These are phyloP conservation scores for Aspergillus ustus DNA, from an alignment of 2,329 filamentous ascomycete species.

Conservation along the genomic window DNA sequence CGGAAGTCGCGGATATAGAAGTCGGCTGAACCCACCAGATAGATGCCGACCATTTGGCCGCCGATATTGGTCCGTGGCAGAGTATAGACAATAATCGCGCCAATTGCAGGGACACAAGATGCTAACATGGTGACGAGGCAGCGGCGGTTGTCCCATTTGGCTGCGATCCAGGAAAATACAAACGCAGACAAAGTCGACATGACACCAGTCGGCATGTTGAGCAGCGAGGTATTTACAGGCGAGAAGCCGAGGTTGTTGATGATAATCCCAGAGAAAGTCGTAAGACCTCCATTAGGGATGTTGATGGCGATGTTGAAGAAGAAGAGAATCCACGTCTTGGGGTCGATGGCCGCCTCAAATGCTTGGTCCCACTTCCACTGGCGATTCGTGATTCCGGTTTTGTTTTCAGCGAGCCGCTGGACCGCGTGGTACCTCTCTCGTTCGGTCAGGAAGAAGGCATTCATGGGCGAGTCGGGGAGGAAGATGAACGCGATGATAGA, in stretches of 20 bases:
- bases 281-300: conserved; percentile 44
- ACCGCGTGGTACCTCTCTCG: conserved; percentile 58
- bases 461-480: conserved; percentile 48
- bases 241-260: conserved; percentile 46
- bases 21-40: conserved; percentile 30
- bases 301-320: conserved; percentile 40
- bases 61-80: conserved; percentile 39
- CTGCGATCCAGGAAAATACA: conserved; percentile 35
- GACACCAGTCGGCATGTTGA: conserved; percentile 43
- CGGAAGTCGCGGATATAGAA: not conserved
- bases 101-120: conserved; percentile 36
- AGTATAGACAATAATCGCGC: conserved; percentile 35
- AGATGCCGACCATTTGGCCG: conserved; percentile 47
- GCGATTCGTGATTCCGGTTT: conserved; percentile 42
- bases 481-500: conserved; percentile 52
- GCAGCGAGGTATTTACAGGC: conserved; percentile 38
- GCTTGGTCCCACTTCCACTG: conserved; percentile 37
- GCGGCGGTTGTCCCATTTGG: conserved; percentile 35
- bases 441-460: conserved; percentile 61
- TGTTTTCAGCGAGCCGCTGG: conserved; percentile 42
- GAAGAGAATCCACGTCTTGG: conserved; percentile 44
- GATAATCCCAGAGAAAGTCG: conserved; percentile 45
- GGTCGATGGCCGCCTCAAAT: conserved; percentile 38
- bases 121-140: conserved; percentile 38
- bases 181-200: conserved; percentile 41